Evolutionary conservation across 192 early-diverging fungal genomes (phyloP).

Genomic region (Coemansia sp.): DNA sequence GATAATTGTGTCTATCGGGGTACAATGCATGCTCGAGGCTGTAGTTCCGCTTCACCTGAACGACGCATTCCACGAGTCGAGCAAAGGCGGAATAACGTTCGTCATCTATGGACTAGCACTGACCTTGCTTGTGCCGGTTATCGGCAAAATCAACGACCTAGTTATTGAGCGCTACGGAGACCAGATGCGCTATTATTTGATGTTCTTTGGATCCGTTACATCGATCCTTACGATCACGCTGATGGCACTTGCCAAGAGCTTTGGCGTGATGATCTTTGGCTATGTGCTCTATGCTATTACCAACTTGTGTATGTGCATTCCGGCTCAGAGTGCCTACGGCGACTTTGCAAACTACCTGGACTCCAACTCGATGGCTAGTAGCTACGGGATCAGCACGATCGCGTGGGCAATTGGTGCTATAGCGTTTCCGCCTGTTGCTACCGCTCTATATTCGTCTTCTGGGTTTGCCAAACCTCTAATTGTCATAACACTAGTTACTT

Average conservation of each 20-base stretch:
- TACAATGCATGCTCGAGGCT: slow-evolving; percentile 33
- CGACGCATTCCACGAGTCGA: slow-evolving; percentile 16
- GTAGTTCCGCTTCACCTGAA: slow-evolving; percentile 30
- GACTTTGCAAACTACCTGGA: slow-evolving; percentile 32
- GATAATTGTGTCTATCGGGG: slow-evolving; percentile 20
- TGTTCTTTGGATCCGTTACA: slow-evolving; percentile 20
- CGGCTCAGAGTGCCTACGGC: slow-evolving; percentile 33
- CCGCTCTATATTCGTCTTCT: slow-evolving; percentile 20
- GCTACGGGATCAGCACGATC: slow-evolving; percentile 19
- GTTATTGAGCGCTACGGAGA: slow-evolving; percentile 21
- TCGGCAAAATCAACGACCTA: slow-evolving; percentile 23
- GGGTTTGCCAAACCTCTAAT: slow-evolving; percentile 27
- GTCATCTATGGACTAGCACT: slow-evolving; percentile 29
- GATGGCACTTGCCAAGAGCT: slow-evolving; percentile 26
- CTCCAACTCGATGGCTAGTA: slow-evolving; percentile 25
- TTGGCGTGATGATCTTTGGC: slow-evolving; percentile 31
- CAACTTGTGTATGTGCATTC: slow-evolving; percentile 30
- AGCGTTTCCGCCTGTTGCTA: slow-evolving; percentile 24
- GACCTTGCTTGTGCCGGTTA: slow-evolving; percentile 17
- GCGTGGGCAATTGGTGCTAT: slow-evolving; percentile 30
- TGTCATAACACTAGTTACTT: background rate
- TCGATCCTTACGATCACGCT: slow-evolving; percentile 10
- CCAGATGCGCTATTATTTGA: slow-evolving; percentile 26
- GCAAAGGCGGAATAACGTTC: slow-evolving; percentile 23
- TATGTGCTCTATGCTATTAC: slow-evolving; percentile 23